Evolutionary conservation across 306 rosid genomes (phyloP).

Genomic region (Fragaria iinumae): DNA sequence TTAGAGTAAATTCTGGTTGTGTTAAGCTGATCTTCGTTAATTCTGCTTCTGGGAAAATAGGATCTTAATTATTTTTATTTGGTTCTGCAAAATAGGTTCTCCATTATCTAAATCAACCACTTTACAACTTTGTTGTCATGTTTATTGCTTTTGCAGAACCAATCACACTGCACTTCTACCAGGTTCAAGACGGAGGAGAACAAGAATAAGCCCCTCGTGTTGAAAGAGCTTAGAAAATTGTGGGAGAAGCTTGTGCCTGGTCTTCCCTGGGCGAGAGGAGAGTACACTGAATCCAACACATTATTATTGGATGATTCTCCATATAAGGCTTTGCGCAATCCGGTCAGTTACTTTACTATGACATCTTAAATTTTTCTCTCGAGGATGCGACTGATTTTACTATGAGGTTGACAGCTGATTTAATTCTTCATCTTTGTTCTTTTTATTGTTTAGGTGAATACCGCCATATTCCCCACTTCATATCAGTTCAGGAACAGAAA

Average conservation of each 20-base stretch:
- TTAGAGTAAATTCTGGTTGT: background rate
- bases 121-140: background rate
- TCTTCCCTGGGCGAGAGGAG: constrained; percentile 80
- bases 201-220: constrained; percentile 52
- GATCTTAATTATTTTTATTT: background rate
- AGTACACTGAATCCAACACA: constrained; percentile 73
- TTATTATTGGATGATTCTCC: constrained; percentile 90
- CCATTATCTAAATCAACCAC: background rate
- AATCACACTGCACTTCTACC: constrained; percentile 63
- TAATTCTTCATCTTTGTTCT: constrained; percentile 22
- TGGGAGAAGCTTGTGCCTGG: constrained; percentile 63
- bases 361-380: constrained; percentile 16
- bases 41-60: background rate
- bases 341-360: constrained; percentile 48
- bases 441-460: constrained; percentile 54
- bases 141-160: constrained; percentile 45
- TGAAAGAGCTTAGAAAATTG: constrained; percentile 76
- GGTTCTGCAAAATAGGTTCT: background rate
- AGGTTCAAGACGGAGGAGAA: constrained; percentile 53
- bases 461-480: constrained; percentile 75
- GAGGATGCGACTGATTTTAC: constrained; percentile 12
- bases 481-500: constrained; percentile 35
- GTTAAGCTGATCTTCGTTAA: background rate
- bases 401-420: constrained; percentile 16
- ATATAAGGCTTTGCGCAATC: constrained; percentile 77